Base-by-base conservation (phyloP, 768 basidiomycete genomes). In the Pleurotus eryngii region DNA sequence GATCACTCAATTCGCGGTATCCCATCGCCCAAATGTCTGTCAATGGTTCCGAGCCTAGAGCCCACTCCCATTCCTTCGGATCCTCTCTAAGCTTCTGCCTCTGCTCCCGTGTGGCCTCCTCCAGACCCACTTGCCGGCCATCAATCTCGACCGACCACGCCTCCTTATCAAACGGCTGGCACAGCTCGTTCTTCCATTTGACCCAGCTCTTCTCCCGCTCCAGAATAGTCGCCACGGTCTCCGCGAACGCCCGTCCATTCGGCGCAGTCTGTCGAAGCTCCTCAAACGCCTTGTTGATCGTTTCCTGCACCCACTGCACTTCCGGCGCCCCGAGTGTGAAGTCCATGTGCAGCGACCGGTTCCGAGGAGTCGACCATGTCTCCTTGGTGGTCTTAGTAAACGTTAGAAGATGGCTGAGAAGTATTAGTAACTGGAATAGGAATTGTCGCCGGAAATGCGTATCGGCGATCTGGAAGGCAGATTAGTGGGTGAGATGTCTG, bases 371-470 rank as follows among this genome's bases (percentile, higher is more conserved):
- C 7, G 76, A 70, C 83, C 87, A 89, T 27, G 73, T 64, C 0
- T 76, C 71, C 63, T 92, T 92, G 1, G 81, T 78, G 2, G 79
- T 59, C 61, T 87, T 86, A 0, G 90, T 92, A 66, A 91, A 91
- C 2, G 78, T 83, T 18, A 87, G 76, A 24, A 95, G 78, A 67
- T 92, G 88, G 49, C 84, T 79, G 42, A 92, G 77, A n/a, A 91
- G 77, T 42, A 91, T 88, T 17, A 91, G 75, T 3, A 92, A 72
- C 64, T 97, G 94, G 67, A 95, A 87, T 17, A 96, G 78, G 70
- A 95, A 85, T 72, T 96, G 95, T 14, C 92, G 85, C n/a, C 94
- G 89, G 76, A 97, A 97, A 64, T 90, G 84, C 0, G 90, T 90
- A 65, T 95, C 94, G 18, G 92, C 89, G 53, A 95, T 83, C 93